These are phyloP conservation scores for Orbilia oligospora DNA, from an alignment of 2,329 filamentous ascomycete genomes.

Conservation along the genomic window DNA sequence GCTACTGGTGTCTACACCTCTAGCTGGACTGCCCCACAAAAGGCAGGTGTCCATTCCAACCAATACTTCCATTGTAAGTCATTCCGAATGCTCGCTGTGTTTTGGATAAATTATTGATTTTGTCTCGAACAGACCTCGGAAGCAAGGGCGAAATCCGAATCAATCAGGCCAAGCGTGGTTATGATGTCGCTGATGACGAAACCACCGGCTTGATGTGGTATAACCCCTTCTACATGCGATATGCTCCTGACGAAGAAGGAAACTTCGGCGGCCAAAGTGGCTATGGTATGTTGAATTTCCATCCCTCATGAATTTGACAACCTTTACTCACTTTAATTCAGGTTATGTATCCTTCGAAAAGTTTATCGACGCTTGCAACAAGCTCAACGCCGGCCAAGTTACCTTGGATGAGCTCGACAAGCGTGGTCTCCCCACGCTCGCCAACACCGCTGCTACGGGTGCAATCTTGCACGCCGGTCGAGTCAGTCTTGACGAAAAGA, in stretches of 20 bases:
- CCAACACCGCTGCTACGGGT: conserved; percentile 90
- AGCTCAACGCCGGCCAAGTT: conserved; percentile 80
- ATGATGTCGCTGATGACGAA: conserved; percentile 90
- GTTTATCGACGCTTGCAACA: conserved; percentile 88
- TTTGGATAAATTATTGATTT: background rate
- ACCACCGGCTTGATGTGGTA: conserved; percentile 80
- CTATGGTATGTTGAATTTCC: conserved; percentile 71
- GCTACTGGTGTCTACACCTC: conserved; percentile 93
- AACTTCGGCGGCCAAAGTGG: conserved; percentile 93
- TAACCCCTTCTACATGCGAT: conserved; percentile 96
- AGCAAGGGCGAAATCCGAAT: conserved; percentile 86
- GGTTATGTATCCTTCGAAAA: conserved; percentile 94
- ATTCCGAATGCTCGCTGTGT: background rate
- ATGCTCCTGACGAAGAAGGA: conserved; percentile 92
- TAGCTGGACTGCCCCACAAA: conserved; percentile 93
- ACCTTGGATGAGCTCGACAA: conserved; percentile 83
- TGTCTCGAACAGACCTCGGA: conserved; percentile 74
- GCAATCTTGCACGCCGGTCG: conserved; percentile 91
- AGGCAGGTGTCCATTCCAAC: conserved; percentile 94
- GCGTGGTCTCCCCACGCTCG: conserved; percentile 85
- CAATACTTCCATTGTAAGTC: conserved; percentile 88
- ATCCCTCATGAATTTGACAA: background rate
- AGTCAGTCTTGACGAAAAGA: conserved; percentile 84
- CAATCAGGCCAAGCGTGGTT: conserved; percentile 93
- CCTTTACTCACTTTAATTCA: conserved; percentile 4